A percentile compares a stretch with the other conserved stretches of the same genome.
phyloP scores from a whole-genome alignment of 2,329 filamentous ascomycete genomes.

The Blumeriella jaapii region DNA sequence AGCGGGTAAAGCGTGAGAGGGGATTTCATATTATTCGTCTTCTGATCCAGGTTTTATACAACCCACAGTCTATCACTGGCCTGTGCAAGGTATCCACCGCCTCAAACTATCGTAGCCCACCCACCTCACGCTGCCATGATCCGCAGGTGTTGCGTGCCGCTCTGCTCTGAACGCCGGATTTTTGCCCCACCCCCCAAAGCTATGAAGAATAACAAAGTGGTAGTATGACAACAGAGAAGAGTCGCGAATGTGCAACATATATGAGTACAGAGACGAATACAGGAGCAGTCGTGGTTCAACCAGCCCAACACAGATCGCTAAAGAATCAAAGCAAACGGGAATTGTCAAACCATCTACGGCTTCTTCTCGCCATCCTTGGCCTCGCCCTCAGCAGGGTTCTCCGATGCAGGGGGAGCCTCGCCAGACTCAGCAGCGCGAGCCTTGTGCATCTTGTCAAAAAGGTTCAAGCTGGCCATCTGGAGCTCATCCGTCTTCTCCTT shows the following conservation, averaged over 20 bases:
- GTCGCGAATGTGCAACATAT: conserved; percentile 27
- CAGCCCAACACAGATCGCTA: conserved; percentile 17
- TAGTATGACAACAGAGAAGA: conserved; percentile 27
- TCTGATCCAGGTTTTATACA: conserved; percentile 34
- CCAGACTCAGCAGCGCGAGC: conserved; percentile 62
- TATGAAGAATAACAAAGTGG: conserved; percentile 24
- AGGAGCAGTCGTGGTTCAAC: conserved; percentile 25
- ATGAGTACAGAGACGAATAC: conserved; percentile 22
- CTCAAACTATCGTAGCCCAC: conserved; percentile 15
- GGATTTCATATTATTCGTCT: conserved; percentile 44
- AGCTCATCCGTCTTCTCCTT: conserved; percentile 99
- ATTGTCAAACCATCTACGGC: conserved; percentile 35
- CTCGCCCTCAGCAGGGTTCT: conserved; percentile 45
- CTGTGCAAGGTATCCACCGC: conserved; percentile 21
- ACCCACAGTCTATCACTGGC: conserved; percentile 22
- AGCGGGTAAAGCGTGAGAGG: no score
- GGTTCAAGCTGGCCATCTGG: conserved; percentile 86
- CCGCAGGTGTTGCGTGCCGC: conserved; percentile 18
- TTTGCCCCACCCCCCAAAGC: conserved; percentile 22
- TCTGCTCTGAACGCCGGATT: conserved; percentile 26
- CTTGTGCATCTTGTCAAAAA: conserved; percentile 99
- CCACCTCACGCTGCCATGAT: background rate
- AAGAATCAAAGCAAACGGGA: conserved; percentile 19
- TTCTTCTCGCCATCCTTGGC: conserved; percentile 61
- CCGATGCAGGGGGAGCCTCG: conserved; percentile 37